phyloP scores from a whole-genome alignment of 345 rosid genomes.

The Camelina neglecta region DNA sequence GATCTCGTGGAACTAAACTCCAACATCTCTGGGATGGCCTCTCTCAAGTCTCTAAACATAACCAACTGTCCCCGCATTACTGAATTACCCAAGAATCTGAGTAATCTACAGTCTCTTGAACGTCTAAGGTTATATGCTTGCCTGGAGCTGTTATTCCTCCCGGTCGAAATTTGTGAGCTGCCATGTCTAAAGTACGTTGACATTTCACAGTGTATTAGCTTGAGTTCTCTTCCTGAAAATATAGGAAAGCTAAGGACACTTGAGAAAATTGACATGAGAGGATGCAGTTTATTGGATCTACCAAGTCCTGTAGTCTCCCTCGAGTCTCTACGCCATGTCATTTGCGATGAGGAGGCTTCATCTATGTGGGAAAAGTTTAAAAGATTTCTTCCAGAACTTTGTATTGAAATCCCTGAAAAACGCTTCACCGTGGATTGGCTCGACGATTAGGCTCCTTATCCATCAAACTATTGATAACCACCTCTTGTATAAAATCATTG shows the following conservation, averaged over 20 bases:
- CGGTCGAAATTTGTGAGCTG: slow-evolving; percentile 60
- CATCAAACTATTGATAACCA: neutral
- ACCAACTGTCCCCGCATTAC: slow-evolving; percentile 76
- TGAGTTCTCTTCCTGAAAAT: slow-evolving; percentile 58
- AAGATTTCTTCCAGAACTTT: slow-evolving; percentile 47
- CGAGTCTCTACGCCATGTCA: slow-evolving; percentile 54
- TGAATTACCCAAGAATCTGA: slow-evolving; percentile 57
- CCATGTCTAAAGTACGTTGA: slow-evolving; percentile 65
- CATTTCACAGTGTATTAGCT: slow-evolving; percentile 69
- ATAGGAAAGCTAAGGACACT: slow-evolving; percentile 55
- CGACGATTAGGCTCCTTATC: slow-evolving; percentile 44
- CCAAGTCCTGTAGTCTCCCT: slow-evolving; percentile 53
- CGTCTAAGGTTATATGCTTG: slow-evolving; percentile 77
- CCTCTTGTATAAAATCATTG: neutral
- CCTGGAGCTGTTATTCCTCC: slow-evolving; percentile 59
- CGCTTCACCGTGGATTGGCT: slow-evolving; percentile 70
- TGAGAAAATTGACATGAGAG: slow-evolving; percentile 96
- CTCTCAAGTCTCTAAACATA: slow-evolving; percentile 67
- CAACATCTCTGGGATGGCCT: slow-evolving; percentile 51
- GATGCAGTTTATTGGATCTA: slow-evolving; percentile 53
- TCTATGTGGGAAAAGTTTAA: slow-evolving; percentile 55
- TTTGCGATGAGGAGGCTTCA: slow-evolving; percentile 63
- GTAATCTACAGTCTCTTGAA: slow-evolving; percentile 52
- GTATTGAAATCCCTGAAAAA: slow-evolving; percentile 65
- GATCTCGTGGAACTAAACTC: slow-evolving; percentile 66